Evolutionary conservation across 2,329 filamentous ascomycete species (phyloP).

Genomic region (Pseudocercospora eumusae): DNA sequence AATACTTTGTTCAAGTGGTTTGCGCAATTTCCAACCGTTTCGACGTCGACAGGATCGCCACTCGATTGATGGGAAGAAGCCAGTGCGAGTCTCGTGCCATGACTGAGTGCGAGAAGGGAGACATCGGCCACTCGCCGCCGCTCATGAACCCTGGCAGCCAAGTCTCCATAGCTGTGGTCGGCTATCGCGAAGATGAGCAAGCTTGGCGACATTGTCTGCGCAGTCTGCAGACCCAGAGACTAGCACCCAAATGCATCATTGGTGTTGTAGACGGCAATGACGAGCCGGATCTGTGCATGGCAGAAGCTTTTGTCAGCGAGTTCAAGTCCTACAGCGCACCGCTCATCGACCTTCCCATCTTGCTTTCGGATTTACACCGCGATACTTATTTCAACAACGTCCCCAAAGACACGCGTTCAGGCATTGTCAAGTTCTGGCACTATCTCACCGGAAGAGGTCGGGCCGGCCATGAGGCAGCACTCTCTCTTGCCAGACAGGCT

Average conservation of each 20-base stretch:
- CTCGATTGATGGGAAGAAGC: not conserved
- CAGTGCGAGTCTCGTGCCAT: too few species aligned
- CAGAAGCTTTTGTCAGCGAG: constrained; percentile 9
- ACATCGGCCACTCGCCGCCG: not conserved
- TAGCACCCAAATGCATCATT: constrained; percentile 11
- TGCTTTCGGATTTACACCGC: constrained; percentile 14
- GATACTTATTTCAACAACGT: constrained; percentile 12
- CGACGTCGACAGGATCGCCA: constrained; percentile 9
- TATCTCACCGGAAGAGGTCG: constrained; percentile 2
- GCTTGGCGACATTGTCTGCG: constrained; percentile 14
- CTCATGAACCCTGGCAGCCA: constrained; percentile 5
- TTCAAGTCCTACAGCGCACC: constrained; percentile 4
- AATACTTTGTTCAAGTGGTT: constrained; percentile 8
- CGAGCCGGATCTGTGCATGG: constrained; percentile 12
- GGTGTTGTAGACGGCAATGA: constrained; percentile 15
- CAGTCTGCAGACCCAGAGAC: constrained; percentile 6
- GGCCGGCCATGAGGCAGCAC: constrained; percentile 1
- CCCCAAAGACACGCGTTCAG: constrained; percentile 4
- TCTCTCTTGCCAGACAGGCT: constrained; percentile 6
- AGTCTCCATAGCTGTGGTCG: constrained; percentile 14
- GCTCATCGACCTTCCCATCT: constrained; percentile 10
- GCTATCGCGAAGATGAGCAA: constrained; percentile 16
- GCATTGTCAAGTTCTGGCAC: not conserved
- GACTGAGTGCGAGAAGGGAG: constrained; percentile 10
- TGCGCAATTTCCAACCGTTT: constrained; percentile 10